Percentiles rank a stretch among this genome's conserved stretches.
Evolutionary conservation across 2,329 filamentous ascomycete species (phyloP).

Genomic region (Arthrobotrys pseudoclavata): DNA sequence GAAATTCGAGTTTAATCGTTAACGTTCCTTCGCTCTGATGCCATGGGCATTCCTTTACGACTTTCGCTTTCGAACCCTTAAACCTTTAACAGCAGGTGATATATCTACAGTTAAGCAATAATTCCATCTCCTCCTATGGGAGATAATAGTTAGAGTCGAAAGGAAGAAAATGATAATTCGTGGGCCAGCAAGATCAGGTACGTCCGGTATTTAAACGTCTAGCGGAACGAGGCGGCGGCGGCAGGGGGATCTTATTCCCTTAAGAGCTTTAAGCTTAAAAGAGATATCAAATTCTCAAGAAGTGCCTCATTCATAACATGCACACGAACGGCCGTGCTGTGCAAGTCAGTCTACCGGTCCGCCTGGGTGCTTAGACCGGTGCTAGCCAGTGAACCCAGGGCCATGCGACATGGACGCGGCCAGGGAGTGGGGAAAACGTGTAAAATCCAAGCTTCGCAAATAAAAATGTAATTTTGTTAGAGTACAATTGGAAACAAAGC

Average conservation of each 20-base stretch:
- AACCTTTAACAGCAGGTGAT: no score
- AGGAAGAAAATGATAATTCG: no score
- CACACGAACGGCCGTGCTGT: background rate
- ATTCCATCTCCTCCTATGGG: no score
- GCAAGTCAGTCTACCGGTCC: background rate
- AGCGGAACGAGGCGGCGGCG: background rate
- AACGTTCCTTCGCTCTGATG: slow-evolving; percentile 13
- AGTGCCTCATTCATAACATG: background rate
- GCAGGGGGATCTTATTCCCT: background rate
- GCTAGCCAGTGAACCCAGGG: background rate
- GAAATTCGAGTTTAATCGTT: background rate
- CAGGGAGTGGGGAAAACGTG: no score
- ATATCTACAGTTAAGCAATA: no score
- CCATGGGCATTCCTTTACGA: background rate
- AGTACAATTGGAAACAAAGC: no score
- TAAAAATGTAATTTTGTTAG: no score
- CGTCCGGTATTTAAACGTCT: background rate
- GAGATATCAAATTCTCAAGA: background rate
- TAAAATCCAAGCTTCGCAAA: no score
- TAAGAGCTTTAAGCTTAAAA: no score
- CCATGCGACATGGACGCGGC: background rate
- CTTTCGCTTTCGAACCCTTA: no score
- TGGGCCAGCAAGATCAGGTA: background rate
- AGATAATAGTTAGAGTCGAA: no score
- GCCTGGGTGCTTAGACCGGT: background rate